Evolutionary conservation across 1,139 yeast genomes (phyloP), one percentile per base, ranked within the genome.

Genomic region (Pichia sp.): DNA sequence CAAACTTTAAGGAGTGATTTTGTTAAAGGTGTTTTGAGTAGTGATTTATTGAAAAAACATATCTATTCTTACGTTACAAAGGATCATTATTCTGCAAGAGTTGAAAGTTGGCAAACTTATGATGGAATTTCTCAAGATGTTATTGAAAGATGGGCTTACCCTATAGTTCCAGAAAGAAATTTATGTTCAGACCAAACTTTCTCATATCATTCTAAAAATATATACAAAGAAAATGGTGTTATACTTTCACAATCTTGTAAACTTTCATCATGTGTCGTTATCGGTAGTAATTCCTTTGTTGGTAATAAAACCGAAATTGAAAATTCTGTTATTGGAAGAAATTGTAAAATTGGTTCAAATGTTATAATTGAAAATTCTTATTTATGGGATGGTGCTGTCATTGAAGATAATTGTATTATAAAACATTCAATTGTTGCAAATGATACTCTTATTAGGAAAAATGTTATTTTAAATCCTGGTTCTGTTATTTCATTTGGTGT

Each of bases 121-220:
- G 89, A 84, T 58, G 91, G 95, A 7, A 77, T 91, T 15, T 76
- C 93, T n/a, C 91, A 84, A 60, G 97, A 91, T 59, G 75, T 89
- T 30, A 68, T 91, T 43, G 88, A 89, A 21, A 77, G 98, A 57
- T 89, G 95, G 84, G 74, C 91, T 45, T 91, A 86, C 57, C 99
- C 99, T 18, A 68, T 89, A 43, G 86, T 83, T 9, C 93, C 96
- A 1, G 97, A 91, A 51, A 69, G 86, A 40, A 89, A 89, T 57
- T 68, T 84, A 50, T 64, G 80, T 43, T 77, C 73, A 21, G 77
- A 72, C 51, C 88, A 83, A 54, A 72, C 85, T 1, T 91, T 83
- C 58, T 66, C 79, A 7, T 86, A 86, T 61, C 93, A 83, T 53
- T 73, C 82, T 42, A 83, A 85, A 41, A 94, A 91, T 59, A 76